These are phyloP conservation scores for Scedosporium apiospermum DNA, from an alignment of 2,329 filamentous ascomycete species.

Conservation along the genomic window DNA sequence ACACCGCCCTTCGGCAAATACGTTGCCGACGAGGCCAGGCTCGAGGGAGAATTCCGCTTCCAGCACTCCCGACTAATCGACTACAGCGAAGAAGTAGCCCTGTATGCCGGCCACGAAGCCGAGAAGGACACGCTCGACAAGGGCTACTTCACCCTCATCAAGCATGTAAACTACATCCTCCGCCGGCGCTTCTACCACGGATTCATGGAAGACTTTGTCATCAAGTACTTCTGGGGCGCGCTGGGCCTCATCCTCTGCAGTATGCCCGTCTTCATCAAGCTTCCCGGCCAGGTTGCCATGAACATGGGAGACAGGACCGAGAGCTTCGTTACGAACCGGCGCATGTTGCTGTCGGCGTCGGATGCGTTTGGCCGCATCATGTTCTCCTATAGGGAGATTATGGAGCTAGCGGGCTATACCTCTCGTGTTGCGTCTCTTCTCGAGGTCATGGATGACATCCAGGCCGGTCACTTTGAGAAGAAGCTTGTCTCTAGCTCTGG, in stretches of 20 bases:
- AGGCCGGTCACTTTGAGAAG: constrained; percentile 87
- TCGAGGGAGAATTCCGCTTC: constrained; percentile 95
- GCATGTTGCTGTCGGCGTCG: constrained; percentile 85
- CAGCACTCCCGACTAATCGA: constrained; percentile 92
- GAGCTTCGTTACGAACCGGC: constrained; percentile 85
- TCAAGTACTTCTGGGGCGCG: constrained; percentile 99
- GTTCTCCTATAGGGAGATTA: constrained; percentile 97
- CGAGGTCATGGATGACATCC: constrained; percentile 90
- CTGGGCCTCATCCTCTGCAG: constrained; percentile 86
- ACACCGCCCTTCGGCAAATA: constrained; percentile 97
- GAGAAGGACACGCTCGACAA: constrained; percentile 97
- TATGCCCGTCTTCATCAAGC: constrained; percentile 90
- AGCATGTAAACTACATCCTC: constrained; percentile 95
- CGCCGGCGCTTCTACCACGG: constrained; percentile 88
- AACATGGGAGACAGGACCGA: constrained; percentile 64
- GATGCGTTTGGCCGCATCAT: constrained; percentile 93
- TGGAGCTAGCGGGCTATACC: constrained; percentile 90
- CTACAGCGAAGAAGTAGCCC: constrained; percentile 87
- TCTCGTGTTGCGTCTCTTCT: constrained; percentile 82
- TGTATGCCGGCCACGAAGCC: constrained; percentile 84
- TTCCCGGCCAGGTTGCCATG: constrained; percentile 58
- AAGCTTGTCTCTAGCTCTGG: constrained; percentile 85
- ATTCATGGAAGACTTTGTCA: constrained; percentile 99
- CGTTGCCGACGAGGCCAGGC: constrained; percentile 85
- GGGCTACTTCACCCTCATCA: constrained; percentile 97